These are phyloP conservation scores for Rhypophila decipiens DNA, from an alignment of 495 filamentous ascomycete genomes.

Conservation along the genomic window DNA sequence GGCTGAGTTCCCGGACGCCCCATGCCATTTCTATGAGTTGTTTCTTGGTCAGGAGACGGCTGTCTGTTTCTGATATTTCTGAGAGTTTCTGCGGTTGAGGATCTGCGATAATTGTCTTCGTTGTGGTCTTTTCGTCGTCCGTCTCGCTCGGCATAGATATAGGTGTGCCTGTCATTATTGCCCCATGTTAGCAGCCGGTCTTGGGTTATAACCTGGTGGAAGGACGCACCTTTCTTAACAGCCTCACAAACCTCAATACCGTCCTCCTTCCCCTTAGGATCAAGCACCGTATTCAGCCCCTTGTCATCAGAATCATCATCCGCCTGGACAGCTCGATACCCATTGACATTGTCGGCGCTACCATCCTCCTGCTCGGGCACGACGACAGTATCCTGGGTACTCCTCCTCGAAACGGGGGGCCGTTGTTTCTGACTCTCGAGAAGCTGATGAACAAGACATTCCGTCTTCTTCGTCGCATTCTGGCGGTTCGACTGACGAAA, in stretches of 20 bases:
- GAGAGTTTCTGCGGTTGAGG: constrained; percentile 18
- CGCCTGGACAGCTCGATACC: constrained; percentile 21
- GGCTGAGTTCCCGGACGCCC: constrained; percentile 85
- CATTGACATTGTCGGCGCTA: constrained; percentile 3
- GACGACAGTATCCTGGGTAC: background rate
- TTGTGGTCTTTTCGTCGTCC: constrained; percentile 39
- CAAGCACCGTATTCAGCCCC: constrained; percentile 21
- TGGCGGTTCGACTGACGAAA: constrained; percentile 27
- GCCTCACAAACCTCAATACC: too few species aligned
- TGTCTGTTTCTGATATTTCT: constrained; percentile 27
- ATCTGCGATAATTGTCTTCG: constrained; percentile 31
- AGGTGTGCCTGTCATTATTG: too few species aligned
- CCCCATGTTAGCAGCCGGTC: too few species aligned
- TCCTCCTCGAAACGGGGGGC: too few species aligned
- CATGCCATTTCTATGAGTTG: constrained; percentile 94
- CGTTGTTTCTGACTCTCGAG: constrained; percentile 54
- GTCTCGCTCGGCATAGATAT: too few species aligned
- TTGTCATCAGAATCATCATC: constrained; percentile 24
- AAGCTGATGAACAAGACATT: constrained; percentile 80
- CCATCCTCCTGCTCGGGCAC: constrained; percentile 9
- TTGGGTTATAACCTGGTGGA: too few species aligned
- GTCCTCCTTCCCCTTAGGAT: constrained; percentile 37
- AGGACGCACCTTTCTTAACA: too few species aligned
- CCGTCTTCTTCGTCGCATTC: constrained; percentile 35
- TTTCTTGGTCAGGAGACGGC: constrained; percentile 74